Conservation (phyloP, 176 grass and related monocot species). For the Ananas comosus region DNA sequence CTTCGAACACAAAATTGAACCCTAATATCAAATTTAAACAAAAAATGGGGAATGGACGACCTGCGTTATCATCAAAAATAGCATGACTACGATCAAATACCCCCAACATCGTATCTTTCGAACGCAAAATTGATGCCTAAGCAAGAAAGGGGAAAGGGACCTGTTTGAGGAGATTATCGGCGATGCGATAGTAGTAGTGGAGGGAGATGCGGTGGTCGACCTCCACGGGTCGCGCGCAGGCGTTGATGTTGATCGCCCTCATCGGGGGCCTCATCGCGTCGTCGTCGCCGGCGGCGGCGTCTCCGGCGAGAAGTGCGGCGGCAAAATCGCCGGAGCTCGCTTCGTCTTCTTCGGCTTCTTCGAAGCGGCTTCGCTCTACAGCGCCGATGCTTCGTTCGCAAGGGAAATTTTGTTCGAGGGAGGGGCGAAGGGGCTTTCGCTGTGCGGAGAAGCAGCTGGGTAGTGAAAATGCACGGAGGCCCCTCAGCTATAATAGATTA, state of each 20-base stretch:
- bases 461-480: too few species aligned
- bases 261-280: conserved; percentile 33
- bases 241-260: conserved; percentile 63
- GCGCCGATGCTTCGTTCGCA: too few species aligned
- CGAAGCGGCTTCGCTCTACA: too few species aligned
- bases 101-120: neutral
- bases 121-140: neutral
- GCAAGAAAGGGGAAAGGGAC: conserved; percentile 19
- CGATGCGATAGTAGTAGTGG: conserved; percentile 90
- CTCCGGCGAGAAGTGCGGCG: conserved; percentile 7
- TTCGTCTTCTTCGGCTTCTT: neutral
- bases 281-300: neutral
- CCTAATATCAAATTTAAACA: neutral
- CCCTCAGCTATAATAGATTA: too few species aligned
- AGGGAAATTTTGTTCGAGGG: too few species aligned
- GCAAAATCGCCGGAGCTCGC: neutral
- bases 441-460: too few species aligned
- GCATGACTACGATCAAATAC: neutral
- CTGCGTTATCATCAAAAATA: neutral
- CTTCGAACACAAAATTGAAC: neutral
- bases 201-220: conserved; percentile 87
- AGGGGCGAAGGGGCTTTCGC: too few species aligned
- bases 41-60: neutral
- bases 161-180: conserved; percentile 79
- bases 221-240: conserved; percentile 50